Percentiles rank a stretch among this genome's conserved stretches.
phyloP scores from a whole-genome alignment of 2,329 filamentous ascomycete species.

The Pseudomassariella vexata region DNA sequence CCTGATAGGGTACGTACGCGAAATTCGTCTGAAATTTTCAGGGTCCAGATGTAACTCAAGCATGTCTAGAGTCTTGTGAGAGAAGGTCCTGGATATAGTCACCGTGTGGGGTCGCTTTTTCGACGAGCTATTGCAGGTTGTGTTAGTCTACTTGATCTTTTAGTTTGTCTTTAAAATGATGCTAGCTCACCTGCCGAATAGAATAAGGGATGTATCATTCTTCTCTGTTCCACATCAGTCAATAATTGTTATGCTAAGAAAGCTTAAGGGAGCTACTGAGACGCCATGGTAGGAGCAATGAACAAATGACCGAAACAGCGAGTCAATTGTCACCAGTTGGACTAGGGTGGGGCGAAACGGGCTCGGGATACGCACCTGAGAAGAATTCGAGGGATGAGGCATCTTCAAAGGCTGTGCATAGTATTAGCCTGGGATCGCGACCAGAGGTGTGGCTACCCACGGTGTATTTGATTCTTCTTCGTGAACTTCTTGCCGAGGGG shows the following conservation, averaged over 20 bases:
- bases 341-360: too few relatives aligned
- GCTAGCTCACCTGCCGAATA: slow-evolving; percentile 78
- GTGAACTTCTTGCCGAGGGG: slow-evolving; percentile 83
- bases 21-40: slow-evolving; percentile 61
- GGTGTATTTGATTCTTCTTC: slow-evolving; percentile 95
- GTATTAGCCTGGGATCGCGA: too few relatives aligned
- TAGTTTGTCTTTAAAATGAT: too few relatives aligned
- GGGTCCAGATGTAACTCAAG: slow-evolving; percentile 80
- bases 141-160: background rate
- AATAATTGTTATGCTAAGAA: too few relatives aligned
- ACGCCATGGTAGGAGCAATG: too few relatives aligned
- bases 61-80: slow-evolving; percentile 89
- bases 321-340: too few relatives aligned
- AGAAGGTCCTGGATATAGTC: slow-evolving; percentile 77
- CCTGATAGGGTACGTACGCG: too few relatives aligned
- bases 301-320: too few relatives aligned
- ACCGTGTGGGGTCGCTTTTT: slow-evolving; percentile 95
- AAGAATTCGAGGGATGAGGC: slow-evolving; percentile 87
- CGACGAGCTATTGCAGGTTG: slow-evolving; percentile 65
- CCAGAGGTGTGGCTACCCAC: too few relatives aligned
- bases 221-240: too few relatives aligned
- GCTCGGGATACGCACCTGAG: too few relatives aligned
- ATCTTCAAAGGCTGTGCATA: slow-evolving; percentile 95
- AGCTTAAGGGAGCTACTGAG: too few relatives aligned
- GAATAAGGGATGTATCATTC: slow-evolving; percentile 83